A percentile compares a stretch with the other conserved stretches of the same genome.
Evolutionary conservation across 495 filamentous ascomycete genomes (phyloP).

Genomic region (Pyrenula massariospora): DNA sequence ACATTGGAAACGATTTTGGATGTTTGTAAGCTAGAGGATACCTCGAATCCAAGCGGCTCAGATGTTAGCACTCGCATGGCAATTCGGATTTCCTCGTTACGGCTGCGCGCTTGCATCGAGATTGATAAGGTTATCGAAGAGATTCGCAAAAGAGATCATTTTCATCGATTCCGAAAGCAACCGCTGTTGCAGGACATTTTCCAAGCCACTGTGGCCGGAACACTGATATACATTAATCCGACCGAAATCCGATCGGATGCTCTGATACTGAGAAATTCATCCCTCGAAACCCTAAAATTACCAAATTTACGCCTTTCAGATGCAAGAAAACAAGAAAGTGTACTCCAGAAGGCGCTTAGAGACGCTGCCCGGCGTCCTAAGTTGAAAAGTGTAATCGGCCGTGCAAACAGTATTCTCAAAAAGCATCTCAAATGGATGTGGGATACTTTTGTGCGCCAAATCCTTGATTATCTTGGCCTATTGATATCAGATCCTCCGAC

Average conservation of each 20-base stretch:
- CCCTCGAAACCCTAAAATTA: background rate
- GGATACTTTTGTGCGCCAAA: background rate
- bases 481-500: background rate
- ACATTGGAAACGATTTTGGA: too few relatives aligned
- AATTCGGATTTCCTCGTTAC: too few relatives aligned
- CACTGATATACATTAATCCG: background rate
- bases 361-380: background rate
- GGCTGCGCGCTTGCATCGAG: too few relatives aligned
- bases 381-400: background rate
- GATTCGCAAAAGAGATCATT: too few relatives aligned
- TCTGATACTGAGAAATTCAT: background rate
- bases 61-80: too few relatives aligned
- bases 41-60: too few relatives aligned
- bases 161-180: too few relatives aligned
- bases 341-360: background rate
- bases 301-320: background rate
- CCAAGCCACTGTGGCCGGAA: too few relatives aligned
- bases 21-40: too few relatives aligned
- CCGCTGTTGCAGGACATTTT: too few relatives aligned
- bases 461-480: background rate
- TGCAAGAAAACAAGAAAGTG: background rate
- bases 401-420: background rate
- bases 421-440: background rate
- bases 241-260: background rate
- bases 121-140: too few relatives aligned